Evolutionary conservation across 116 monocot genomes (phyloP).

Genomic region (Zostera marina): DNA sequence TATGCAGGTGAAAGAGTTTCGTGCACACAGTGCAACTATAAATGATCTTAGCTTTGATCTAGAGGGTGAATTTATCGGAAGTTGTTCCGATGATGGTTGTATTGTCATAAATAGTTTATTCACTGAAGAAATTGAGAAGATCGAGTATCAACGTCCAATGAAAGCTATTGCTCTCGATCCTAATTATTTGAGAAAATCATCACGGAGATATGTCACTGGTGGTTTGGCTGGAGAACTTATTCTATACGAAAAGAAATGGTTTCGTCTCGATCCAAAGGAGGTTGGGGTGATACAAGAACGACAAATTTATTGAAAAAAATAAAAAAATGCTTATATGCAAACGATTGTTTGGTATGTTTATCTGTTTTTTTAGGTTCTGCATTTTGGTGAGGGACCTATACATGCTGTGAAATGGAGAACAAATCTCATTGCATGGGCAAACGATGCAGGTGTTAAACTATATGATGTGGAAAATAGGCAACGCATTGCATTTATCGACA

Average conservation of each 20-base stretch:
- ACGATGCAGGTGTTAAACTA: slow-evolving; percentile 90
- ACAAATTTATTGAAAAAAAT: too few relatives aligned
- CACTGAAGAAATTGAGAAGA: slow-evolving; percentile 74
- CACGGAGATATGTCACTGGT: slow-evolving; percentile 79
- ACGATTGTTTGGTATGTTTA: not conserved
- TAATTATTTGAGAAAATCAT: slow-evolving; percentile 48
- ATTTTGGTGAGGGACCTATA: slow-evolving; percentile 96
- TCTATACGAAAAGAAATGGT: slow-evolving; percentile 66
- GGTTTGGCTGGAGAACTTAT: slow-evolving; percentile 92
- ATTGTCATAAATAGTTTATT: slow-evolving; percentile 81
- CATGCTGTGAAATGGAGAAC: slow-evolving; percentile 96
- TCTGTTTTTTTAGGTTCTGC: slow-evolving; percentile 45
- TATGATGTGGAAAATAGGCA: slow-evolving; percentile 78
- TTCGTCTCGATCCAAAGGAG: slow-evolving; percentile 65
- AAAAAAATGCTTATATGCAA: too few relatives aligned
- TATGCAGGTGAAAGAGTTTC: slow-evolving; percentile 76
- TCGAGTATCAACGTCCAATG: slow-evolving; percentile 96
- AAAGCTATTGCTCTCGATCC: slow-evolving; percentile 89
- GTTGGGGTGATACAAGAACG: slow-evolving; percentile 11
- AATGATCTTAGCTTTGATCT: slow-evolving; percentile 90
- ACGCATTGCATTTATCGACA: slow-evolving; percentile 83
- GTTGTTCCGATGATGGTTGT: slow-evolving; percentile 96
- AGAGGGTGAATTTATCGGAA: slow-evolving; percentile 83
- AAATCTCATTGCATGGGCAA: slow-evolving; percentile 96
- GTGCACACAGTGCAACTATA: slow-evolving; percentile 76